Conservation (phyloP, 208 protist species). For the Crithidia mellificae region DNA sequence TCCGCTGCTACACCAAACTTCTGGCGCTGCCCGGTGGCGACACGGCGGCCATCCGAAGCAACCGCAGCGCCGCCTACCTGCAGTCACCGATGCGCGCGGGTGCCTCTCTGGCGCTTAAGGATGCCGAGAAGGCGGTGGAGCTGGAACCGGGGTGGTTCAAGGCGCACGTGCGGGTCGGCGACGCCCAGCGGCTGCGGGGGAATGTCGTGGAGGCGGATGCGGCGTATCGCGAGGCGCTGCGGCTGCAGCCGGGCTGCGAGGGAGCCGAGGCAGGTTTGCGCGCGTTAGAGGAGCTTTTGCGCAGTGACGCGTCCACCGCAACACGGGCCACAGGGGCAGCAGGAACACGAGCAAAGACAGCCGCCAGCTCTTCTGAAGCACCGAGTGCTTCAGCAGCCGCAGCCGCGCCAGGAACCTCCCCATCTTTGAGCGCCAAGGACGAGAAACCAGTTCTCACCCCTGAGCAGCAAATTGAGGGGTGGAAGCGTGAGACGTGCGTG, state of each 20-base stretch:
- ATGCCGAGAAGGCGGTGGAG: conserved; percentile 78
- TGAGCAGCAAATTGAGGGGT: conserved; percentile 38
- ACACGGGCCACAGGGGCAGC: not conserved
- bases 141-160: conserved; percentile 84
- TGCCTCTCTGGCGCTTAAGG: conserved; percentile 78
- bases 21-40: conserved; percentile 39
- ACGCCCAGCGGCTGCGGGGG: conserved; percentile 86
- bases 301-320: not conserved
- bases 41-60: conserved; percentile 82
- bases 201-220: conserved; percentile 84
- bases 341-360: no score
- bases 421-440: no score
- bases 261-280: conserved; percentile 43
- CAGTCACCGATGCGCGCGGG: conserved; percentile 70
- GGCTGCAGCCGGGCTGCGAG: conserved; percentile 52
- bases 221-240: conserved; percentile 66
- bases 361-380: no score
- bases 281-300: conserved; percentile 41
- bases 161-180: conserved; percentile 78
- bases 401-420: no score
- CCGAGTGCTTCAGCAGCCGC: no score
- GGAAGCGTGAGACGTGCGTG: conserved; percentile 48
- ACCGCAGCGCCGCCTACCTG: conserved; percentile 86
- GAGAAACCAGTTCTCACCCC: conserved; percentile 13
- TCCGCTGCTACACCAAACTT: conserved; percentile 83